Base-by-base conservation (phyloP, 768 basidiomycete species). In the Kwoniella europaea region DNA sequence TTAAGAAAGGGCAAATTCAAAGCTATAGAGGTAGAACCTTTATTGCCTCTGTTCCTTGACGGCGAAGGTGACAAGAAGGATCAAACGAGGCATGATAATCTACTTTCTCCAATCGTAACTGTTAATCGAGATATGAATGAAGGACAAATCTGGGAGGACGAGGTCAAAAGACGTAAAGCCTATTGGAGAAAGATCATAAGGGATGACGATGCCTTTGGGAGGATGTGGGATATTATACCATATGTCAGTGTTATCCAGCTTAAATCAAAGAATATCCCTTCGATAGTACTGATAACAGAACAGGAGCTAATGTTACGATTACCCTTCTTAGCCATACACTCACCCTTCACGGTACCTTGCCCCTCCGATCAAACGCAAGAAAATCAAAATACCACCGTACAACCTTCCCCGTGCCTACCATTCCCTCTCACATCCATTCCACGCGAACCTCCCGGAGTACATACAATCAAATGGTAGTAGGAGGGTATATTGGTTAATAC, bases 401-500 rank as follows among this genome's bases (percentile, higher is more conserved):
- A 46, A 57, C 1, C 65, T 74, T 16, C 58, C 52, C 18, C 18
- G 60, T 10, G 46, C 69, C 15, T 73, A 73, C 27, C 60, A 43
- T 42, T 52, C 57, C 9, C n/a, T 52, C 10, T 15, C 63, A 35
- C 76, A 79, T 41, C 78, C 79, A 0, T 79, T 74, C 41, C 78
- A 79, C 56, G 79, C 80, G 1, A 54, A 69, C 53, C 53, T 79
- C 9, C 20, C 22, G 2, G 43, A 50, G 3, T 76, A 76, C 63
- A 71, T 77, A 69, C 3, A 12, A 2, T n/a, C 35, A 10, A 29
- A 72, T 10, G 76, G 76, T 4, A 13, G 61, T 22, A 59, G 50
- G 5, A 63, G 78, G 15, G 71, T 82, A 2, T 67, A 79, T 35
- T 82, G 81, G 81, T 35, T 79, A 2, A 78, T 82, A 43, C 81